These are phyloP conservation scores for Penicillium manginii DNA, from an alignment of 495 filamentous ascomycete species.

Conservation along the genomic window DNA sequence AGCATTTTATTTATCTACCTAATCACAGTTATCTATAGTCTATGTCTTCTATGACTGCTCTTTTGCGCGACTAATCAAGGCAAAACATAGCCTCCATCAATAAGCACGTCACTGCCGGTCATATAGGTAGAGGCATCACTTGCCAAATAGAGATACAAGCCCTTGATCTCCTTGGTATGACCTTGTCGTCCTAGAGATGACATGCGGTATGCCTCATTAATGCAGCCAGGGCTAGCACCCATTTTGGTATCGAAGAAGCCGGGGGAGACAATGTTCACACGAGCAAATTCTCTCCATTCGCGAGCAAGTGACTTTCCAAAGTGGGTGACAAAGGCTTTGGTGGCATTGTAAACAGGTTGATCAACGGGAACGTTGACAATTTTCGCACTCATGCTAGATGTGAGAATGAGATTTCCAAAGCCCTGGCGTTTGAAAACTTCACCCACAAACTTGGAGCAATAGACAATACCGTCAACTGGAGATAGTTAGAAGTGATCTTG, in stretches of 20 bases:
- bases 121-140: slow-evolving; percentile 70
- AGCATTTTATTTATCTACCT: too few relatives aligned
- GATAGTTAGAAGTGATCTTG: not conserved
- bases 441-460: slow-evolving; percentile 43
- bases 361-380: slow-evolving; percentile 73
- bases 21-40: not conserved
- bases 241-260: slow-evolving; percentile 71
- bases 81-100: slow-evolving; percentile 62
- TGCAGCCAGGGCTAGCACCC: slow-evolving; percentile 54
- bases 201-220: slow-evolving; percentile 65
- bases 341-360: slow-evolving; percentile 68
- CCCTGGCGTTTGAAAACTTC: slow-evolving; percentile 61
- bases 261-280: slow-evolving; percentile 68
- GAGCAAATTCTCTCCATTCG: slow-evolving; percentile 68
- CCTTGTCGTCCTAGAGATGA: slow-evolving; percentile 59
- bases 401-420: slow-evolving; percentile 70
- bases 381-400: slow-evolving; percentile 79
- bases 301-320: slow-evolving; percentile 68
- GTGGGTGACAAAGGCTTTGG: slow-evolving; percentile 70
- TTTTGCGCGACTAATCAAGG: slow-evolving; percentile 11
- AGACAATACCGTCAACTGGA: slow-evolving; percentile 40
- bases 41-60: not conserved
- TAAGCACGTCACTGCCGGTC: slow-evolving; percentile 64
- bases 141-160: slow-evolving; percentile 62
- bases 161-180: slow-evolving; percentile 66